Base-by-base conservation (phyloP, 331 rosid genomes). In the Rhamnella rubrinervis region DNA sequence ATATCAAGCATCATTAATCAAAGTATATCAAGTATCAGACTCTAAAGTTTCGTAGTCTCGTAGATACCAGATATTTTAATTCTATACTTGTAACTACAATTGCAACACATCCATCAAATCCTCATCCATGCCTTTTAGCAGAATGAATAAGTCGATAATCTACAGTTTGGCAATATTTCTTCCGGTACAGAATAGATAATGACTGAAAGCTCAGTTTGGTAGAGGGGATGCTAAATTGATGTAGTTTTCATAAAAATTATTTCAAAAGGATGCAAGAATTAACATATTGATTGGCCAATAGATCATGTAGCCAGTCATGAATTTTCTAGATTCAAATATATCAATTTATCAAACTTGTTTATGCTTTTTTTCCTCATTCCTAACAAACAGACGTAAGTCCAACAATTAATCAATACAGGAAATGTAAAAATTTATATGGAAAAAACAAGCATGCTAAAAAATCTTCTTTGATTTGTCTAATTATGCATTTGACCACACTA, bases 401-500 rank as follows among this genome's bases (percentile, higher is more conserved):
- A 53, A 20, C n/a, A 52, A 53, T 17, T 19, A 53, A 53, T 44
- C 49, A 44, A 44, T 44, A 44, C 13, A 44, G 49, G 13, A 44
- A 2, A 44, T 10, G 49, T 16, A 14, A 23, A 59, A 13, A 41
- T 35, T 46, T 55, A 26, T 57, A 26, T 0, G 31, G 4, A 57
- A 37, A 28, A 75, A 19, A 41, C 13, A 4, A n/a, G 67, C 21
- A 59, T 65, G 14, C 60, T 21, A n/a, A 61, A 60, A 11, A 26
- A 35, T 19, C n/a, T 38, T 52, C 51, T 8, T 61, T 67, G 66
- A 52, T 26, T 44, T 20, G 58, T 49, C 35, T 46, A 44, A 39
- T 52, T 51, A 49, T 28, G 31, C 41, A 50, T 52, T 47, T 13
- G n/a, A 28, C 66, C 38, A 66, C 66, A 61, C 41, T 63, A 63